phyloP scores from a whole-genome alignment of 768 basidiomycete species.

The Termitomyces sp. region DNA sequence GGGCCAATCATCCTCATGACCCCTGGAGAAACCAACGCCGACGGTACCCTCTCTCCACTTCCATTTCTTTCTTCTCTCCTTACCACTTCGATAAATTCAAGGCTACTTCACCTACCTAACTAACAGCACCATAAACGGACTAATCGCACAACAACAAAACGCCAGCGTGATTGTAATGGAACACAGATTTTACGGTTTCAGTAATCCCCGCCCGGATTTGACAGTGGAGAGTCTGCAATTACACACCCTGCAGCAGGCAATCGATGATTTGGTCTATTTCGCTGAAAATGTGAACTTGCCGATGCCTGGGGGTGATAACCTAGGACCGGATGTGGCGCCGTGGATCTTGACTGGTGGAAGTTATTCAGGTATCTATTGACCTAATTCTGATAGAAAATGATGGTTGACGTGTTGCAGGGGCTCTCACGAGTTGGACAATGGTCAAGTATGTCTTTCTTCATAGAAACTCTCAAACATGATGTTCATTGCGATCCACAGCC shows the following conservation, averaged over 20 bases:
- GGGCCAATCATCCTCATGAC: constrained; percentile 61
- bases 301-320: constrained; percentile 55
- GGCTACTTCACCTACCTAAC: constrained; percentile 53
- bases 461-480: not conserved
- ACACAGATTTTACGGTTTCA: constrained; percentile 70
- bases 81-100: constrained; percentile 2
- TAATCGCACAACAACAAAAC: constrained; percentile 56
- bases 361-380: constrained; percentile 32
- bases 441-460: constrained; percentile 44
- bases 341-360: constrained; percentile 50
- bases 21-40: constrained; percentile 59
- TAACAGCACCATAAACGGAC: constrained; percentile 56
- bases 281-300: constrained; percentile 59
- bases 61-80: not conserved
- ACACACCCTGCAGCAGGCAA: constrained; percentile 68
- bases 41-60: constrained; percentile 24
- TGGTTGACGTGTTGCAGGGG: constrained; percentile 6
- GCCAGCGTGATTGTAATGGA: constrained; percentile 60
- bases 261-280: constrained; percentile 68
- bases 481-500: constrained; percentile 26
- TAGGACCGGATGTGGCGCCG: constrained; percentile 46
- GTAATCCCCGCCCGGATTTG: constrained; percentile 61
- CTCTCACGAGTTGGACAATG: constrained; percentile 58
- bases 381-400: not conserved
- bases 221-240: constrained; percentile 47